Evolutionary conservation across 768 basidiomycete genomes (phyloP), one percentile per base, ranked within the genome.

Genomic region (Boletellus ananiceps): DNA sequence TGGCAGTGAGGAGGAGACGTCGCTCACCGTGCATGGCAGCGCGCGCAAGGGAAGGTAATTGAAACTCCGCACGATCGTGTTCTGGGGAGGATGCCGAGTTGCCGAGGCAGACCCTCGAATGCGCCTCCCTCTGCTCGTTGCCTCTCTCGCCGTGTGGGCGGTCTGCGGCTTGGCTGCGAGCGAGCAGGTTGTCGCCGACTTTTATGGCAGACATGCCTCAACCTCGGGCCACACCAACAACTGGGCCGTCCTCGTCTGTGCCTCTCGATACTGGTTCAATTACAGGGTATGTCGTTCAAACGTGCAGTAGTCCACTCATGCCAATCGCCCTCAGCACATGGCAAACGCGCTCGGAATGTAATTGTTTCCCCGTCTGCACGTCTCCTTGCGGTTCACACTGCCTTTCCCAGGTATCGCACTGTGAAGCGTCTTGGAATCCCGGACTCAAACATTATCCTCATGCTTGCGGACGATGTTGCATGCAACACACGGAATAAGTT

Each of bases 251-350:
- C 74, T 98, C 32, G 94, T 98, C 4, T 94, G 89, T 59, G 79
- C 96, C 1, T 96, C 93, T 5, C 67, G 94, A 49, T 95, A 94
- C 65, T 97, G 94, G 94, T 99, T 99, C 76, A 99, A 99, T 65
- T 99, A 99, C 63, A 75, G 95, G 37, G 95, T 96, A 62, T 45
- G 86, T 77, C 15, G 0, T 31, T 34, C 6, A 38, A 41, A 7
- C 1, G 3, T 34, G 7, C 27, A 27, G 3, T 25, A 2, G 31
- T 16, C 13, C 13, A 18, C 40, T 57, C n/a, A 56, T 35, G 3
- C 25, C 29, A 18, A 51, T 3, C 12, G 14, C 33, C 40, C 45
- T n/a, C 57, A 97, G 93, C 96, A 98, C 67, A 98, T 98, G 93
- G 84, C 96, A 8, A 99, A 98, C 69, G 89, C 95, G 1, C 77